Base-by-base conservation (phyloP, 768 basidiomycete genomes). In the Pisolithus sp. region DNA sequence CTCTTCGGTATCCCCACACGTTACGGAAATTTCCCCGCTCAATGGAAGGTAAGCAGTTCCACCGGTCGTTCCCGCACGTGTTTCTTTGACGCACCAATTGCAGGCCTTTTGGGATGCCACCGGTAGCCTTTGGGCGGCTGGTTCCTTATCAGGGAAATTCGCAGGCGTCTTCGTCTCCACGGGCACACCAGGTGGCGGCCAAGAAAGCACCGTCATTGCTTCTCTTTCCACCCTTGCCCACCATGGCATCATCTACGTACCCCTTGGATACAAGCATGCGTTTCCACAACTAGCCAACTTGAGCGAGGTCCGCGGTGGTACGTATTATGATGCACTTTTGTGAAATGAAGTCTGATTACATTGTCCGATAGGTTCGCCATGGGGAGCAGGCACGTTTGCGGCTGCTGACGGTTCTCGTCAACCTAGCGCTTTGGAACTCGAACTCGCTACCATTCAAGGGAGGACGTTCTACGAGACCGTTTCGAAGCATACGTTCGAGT, bases 1-100 rank as follows among this genome's bases (percentile, higher is more conserved):
- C 57, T 94, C 56, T 74, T 90, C 48, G 91, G 89, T 53, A 73
- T 90, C 52, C 85, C 85, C 48, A 87, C 86, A 24, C 85, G 91
- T 59, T 94, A 79, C 69, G 91, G 91, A 39, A 82, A 78, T 61
- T 83, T 89, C 67, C 80, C 90, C 23, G 86, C 74, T 2, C 91
- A 93, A 59, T 86, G 81, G 81, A 87, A 86, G 79, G 84, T 80
- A 48, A 2, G 71, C 57, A 38, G 24, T 36, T 2, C 23, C 18
- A 12, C 30, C 12, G 12, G 30, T 34, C 6, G 15, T 6, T 10
- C 23, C 20, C 28, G 47, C 9, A 5, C 5, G 31, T 26, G 13
- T 24, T 43, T 26, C 26, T 28, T 47, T 63, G 52, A 57, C 40
- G 52, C 39, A 49, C 34, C 51, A 30, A 15, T 5, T 20, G 13